Evolutionary conservation across 257 asterid species (phyloP).

Genomic region (Asclepias syriaca): DNA sequence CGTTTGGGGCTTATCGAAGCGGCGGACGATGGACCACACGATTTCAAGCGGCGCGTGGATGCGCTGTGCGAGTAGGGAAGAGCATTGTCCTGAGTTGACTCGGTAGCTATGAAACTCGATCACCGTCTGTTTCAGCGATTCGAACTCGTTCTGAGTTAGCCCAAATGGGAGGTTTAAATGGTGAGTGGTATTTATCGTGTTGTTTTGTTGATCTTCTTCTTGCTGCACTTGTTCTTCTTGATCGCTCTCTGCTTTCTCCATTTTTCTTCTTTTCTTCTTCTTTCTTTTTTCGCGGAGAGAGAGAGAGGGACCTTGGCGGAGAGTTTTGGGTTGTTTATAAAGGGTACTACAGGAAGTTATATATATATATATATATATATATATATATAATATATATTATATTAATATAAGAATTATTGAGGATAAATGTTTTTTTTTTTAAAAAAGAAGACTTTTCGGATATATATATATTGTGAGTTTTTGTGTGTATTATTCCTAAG

Average conservation of each 20-base stretch:
- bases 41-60: conserved; percentile 58
- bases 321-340: not conserved
- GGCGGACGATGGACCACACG: conserved; percentile 74
- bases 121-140: conserved; percentile 45
- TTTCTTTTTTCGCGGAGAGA: not conserved
- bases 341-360: not conserved
- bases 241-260: conserved; percentile 15
- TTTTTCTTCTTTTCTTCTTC: not conserved
- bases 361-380: not conserved
- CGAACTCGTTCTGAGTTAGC: conserved; percentile 51
- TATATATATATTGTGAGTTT: not conserved
- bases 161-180: conserved; percentile 38
- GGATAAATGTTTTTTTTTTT: too few relatives aligned
- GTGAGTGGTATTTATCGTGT: conserved; percentile 12
- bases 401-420: not conserved
- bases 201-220: not conserved
- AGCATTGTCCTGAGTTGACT: conserved; percentile 60
- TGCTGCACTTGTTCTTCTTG: conserved; percentile 2
- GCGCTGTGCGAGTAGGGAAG: conserved; percentile 70
- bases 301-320: not conserved
- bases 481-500: too few relatives aligned
- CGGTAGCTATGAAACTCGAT: conserved; percentile 64
- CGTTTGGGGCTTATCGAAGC: conserved; percentile 70
- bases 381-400: too few relatives aligned
- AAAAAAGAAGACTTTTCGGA: not conserved